phyloP scores from a whole-genome alignment of 106 monocot species.

The Platanthera zijinensis region DNA sequence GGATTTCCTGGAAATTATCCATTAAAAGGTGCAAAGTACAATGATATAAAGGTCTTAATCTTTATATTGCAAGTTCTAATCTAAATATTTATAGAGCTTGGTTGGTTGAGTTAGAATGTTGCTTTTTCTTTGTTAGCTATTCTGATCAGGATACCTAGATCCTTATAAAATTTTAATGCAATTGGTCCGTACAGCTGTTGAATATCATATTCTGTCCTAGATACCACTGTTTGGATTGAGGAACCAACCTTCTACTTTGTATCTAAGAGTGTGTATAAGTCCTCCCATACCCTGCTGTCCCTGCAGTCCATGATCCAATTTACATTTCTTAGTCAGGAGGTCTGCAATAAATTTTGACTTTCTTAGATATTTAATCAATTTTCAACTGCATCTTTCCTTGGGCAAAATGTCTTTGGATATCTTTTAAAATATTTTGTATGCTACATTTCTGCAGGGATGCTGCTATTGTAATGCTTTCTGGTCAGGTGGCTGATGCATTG shows the following conservation, averaged over 20 bases:
- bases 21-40: not conserved
- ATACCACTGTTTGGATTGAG: not conserved
- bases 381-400: not conserved
- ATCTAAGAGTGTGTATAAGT: not conserved
- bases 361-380: too few species aligned
- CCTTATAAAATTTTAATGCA: not conserved
- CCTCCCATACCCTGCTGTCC: not conserved
- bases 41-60: not conserved
- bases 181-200: not conserved
- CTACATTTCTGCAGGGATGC: slow-evolving; percentile 48
- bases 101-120: not conserved
- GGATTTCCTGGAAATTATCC: not conserved
- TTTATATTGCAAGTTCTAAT: not conserved
- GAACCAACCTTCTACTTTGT: not conserved
- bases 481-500: slow-evolving; percentile 85
- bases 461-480: slow-evolving; percentile 85
- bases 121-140: not conserved
- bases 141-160: not conserved
- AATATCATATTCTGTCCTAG: not conserved
- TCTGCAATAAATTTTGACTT: not conserved
- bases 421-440: not conserved
- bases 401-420: not conserved
- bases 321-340: not conserved
- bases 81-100: not conserved
- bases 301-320: not conserved